Evolutionary conservation across 495 filamentous ascomycete species (phyloP).

Genomic region (Tuber microsphaerosporum): DNA sequence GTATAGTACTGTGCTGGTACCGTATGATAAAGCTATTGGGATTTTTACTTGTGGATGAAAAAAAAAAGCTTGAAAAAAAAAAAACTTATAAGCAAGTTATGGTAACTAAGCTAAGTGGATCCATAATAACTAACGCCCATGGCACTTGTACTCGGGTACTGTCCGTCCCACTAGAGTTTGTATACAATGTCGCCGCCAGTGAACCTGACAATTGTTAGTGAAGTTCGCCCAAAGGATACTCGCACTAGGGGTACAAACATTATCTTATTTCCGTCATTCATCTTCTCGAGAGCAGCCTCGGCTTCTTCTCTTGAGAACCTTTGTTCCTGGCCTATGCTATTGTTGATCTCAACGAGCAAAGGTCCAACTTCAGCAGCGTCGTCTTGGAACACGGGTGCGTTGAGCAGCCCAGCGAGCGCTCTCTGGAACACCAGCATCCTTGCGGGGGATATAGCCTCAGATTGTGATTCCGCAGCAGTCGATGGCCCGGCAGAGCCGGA

Average conservation of each 20-base stretch:
- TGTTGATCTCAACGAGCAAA: conserved; percentile 74
- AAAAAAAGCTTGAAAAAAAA: not conserved
- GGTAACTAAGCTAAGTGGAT: not conserved
- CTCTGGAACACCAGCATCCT: conserved; percentile 69
- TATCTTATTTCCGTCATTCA: conserved; percentile 80
- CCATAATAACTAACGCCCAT: not conserved
- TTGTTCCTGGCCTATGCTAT: conserved; percentile 51
- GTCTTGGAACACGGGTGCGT: conserved; percentile 67
- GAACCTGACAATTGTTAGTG: conserved; percentile 30
- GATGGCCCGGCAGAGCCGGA: conserved; percentile 12
- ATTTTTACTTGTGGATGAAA: not conserved
- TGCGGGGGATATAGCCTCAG: conserved; percentile 51
- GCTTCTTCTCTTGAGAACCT: conserved; percentile 67
- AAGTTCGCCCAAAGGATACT: not conserved
- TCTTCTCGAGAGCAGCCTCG: conserved; percentile 62
- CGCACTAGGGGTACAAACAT: conserved; percentile 61
- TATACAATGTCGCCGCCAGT: conserved; percentile 37
- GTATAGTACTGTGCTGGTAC: no score
- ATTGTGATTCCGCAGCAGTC: conserved; percentile 9
- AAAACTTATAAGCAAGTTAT: not conserved
- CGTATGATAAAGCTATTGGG: not conserved
- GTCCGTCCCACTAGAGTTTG: conserved; percentile 26
- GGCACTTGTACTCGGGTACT: not conserved
- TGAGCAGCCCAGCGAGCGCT: conserved; percentile 71
- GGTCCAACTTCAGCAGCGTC: conserved; percentile 69